A percentile compares a stretch with the other conserved stretches of the same genome.
Conservation (phyloP, 257 asterid genomes). For the Capsicum pubescens region DNA sequence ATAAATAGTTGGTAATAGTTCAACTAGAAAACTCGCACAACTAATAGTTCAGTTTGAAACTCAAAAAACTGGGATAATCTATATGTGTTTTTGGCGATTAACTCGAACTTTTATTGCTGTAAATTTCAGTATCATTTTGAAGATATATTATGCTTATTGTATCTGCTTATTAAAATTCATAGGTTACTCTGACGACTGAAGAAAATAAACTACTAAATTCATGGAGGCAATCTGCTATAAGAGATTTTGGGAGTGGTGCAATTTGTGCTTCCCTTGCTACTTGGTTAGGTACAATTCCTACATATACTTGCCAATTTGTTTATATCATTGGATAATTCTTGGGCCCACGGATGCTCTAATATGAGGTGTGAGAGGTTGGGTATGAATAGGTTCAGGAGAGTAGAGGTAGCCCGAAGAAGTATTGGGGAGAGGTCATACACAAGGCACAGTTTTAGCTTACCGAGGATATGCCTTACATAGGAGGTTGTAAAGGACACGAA, state of each 20-base stretch:
- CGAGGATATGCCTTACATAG: too few relatives aligned
- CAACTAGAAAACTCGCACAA: neutral
- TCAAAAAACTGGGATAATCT: neutral
- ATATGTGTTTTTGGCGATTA: neutral
- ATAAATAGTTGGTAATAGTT: neutral
- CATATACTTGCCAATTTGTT: constrained; percentile 16
- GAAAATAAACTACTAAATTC: constrained; percentile 53
- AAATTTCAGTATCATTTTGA: neutral
- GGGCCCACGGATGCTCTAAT: too few relatives aligned
- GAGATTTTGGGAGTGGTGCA: constrained; percentile 49
- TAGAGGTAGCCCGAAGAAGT: too few relatives aligned
- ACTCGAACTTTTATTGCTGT: neutral
- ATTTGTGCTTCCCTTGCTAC: constrained; percentile 45
- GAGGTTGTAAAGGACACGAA: too few relatives aligned
- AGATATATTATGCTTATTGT: neutral
- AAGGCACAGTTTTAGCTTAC: too few relatives aligned
- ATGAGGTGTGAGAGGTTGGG: too few relatives aligned
- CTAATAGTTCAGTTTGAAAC: too few relatives aligned
- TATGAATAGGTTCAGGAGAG: too few relatives aligned
- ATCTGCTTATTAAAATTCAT: constrained; percentile 25
- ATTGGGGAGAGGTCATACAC: too few relatives aligned
- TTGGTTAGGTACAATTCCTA: constrained; percentile 62
- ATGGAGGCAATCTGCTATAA: constrained; percentile 45
- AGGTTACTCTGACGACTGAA: constrained; percentile 55
- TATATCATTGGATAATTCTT: neutral